Base-by-base conservation (phyloP, 768 basidiomycete genomes). In the Chalciporus sphaerocephalus region DNA sequence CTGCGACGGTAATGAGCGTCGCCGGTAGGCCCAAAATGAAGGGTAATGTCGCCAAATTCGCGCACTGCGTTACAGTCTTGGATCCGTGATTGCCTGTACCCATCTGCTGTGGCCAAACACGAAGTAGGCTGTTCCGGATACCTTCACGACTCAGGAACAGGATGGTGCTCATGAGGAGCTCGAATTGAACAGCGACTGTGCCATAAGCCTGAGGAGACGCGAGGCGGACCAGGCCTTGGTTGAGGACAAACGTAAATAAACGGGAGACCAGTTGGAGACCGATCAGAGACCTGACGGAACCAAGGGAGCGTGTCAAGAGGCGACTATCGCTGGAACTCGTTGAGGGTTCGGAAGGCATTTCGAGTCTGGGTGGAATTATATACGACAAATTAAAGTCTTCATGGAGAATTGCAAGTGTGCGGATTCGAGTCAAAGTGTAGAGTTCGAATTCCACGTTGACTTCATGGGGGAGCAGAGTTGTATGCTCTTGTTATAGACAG, bases 121-220 rank as follows among this genome's bases (percentile, higher is more conserved):
- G 79, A 13, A 96, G 73, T 5, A 96, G 75, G 6, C 89, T 83
- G 61, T 86, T 90, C 32, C 96, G 76, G 7, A 98, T 78, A 15
- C 94, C 95, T 64, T 99, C 96, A n/a, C 96, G 75, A 25, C 86
- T 85, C 7, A 98, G 74, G 64, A 98, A 97, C 35, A 98, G 73
- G 56, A 94, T 88, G 10, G 92, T 92, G 54, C 85, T 89, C 37
- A 89, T 76, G 20, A 98, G 60, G 21, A 97, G 79, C 62, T 98
- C 96, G 65, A 98, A 92, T 57, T 96, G 94, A 50, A 99, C 87
- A 0, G 92, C 81, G 13, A 91, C 92, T 0, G 89, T 92, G 9
- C 95, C 87, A 60, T 91, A 94, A 12, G 85, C 86, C 25, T 79
- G 78, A 1, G 94, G 93, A 0, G 91, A 83, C 2, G 87, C 84